A percentile compares a stretch with the other conserved stretches of the same genome.
phyloP scores from a whole-genome alignment of 768 basidiomycete genomes.

The Lentinula lateritia region DNA sequence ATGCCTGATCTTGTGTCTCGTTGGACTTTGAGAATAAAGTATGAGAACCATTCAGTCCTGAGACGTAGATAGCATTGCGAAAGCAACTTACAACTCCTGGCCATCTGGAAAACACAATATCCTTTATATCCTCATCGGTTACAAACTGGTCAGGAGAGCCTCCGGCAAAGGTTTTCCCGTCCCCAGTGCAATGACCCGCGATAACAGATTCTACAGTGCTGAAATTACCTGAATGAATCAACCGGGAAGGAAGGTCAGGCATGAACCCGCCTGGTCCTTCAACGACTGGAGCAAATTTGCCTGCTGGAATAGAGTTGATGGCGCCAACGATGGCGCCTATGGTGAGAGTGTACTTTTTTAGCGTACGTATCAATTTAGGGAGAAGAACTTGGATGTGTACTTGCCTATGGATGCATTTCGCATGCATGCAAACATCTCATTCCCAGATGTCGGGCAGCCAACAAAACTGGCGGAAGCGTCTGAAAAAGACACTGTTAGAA shows the following conservation, averaged over 20 bases:
- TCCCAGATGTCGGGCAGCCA: constrained; percentile 22
- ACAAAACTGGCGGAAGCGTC: constrained; percentile 23
- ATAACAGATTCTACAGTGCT: constrained; percentile 24
- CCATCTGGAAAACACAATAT: constrained; percentile 28
- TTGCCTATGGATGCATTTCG: constrained; percentile 29
- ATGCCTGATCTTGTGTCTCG: constrained; percentile 26
- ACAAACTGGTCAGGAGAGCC: constrained; percentile 29
- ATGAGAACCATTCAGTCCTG: no score
- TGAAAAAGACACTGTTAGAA: constrained; percentile 7
- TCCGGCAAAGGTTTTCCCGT: constrained; percentile 35
- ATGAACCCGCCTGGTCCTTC: constrained; percentile 24
- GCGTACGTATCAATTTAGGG: neutral
- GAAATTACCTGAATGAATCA: constrained; percentile 27
- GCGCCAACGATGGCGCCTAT: constrained; percentile 33
- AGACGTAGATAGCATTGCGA: no score
- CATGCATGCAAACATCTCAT: constrained; percentile 26
- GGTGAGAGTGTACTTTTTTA: neutral
- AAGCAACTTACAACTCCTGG: constrained; percentile 24
- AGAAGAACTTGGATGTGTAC: neutral
- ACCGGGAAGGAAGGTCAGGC: constrained; percentile 29
- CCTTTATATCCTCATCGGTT: constrained; percentile 33
- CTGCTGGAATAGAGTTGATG: constrained; percentile 29
- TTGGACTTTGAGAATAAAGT: constrained; percentile 21
- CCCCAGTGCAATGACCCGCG: constrained; percentile 38
- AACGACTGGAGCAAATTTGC: constrained; percentile 23